Percentiles rank a stretch among this genome's conserved stretches.
phyloP scores from a whole-genome alignment of 768 basidiomycete genomes.

The Hericium erinaceus region DNA sequence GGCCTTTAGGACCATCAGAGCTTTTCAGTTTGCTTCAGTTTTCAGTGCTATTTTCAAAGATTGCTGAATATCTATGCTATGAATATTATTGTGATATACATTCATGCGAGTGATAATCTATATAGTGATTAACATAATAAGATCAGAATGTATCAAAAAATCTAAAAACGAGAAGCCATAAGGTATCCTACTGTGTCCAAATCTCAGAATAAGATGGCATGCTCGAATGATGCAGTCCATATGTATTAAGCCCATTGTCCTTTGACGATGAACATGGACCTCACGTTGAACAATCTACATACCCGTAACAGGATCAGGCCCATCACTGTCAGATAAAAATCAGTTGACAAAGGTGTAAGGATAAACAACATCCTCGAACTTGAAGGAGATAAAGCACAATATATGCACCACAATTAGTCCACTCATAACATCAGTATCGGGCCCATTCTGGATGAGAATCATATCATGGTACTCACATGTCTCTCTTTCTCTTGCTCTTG shows the following conservation, averaged over 20 bases:
- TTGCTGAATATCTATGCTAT: background rate
- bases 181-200: background rate
- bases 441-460: background rate
- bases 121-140: conserved; percentile 3
- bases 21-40: no score
- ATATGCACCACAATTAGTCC: conserved; percentile 1
- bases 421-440: background rate
- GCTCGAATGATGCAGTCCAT: background rate
- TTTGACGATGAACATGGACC: no score
- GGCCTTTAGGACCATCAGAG: no score
- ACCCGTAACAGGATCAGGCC: background rate
- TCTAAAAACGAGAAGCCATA: background rate
- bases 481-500: no score
- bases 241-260: background rate
- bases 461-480: background rate
- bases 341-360: conserved; percentile 4
- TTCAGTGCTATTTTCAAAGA: background rate
- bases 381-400: conserved; percentile 1
- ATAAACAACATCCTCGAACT: background rate
- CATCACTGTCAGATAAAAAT: background rate
- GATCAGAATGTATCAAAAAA: background rate
- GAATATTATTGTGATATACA: background rate
- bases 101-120: conserved; percentile 1
- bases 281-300: conserved; percentile 2
- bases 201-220: conserved; percentile 2